These are phyloP conservation scores for Angophora floribunda DNA, from an alignment of 345 rosid species.

Conservation along the genomic window DNA sequence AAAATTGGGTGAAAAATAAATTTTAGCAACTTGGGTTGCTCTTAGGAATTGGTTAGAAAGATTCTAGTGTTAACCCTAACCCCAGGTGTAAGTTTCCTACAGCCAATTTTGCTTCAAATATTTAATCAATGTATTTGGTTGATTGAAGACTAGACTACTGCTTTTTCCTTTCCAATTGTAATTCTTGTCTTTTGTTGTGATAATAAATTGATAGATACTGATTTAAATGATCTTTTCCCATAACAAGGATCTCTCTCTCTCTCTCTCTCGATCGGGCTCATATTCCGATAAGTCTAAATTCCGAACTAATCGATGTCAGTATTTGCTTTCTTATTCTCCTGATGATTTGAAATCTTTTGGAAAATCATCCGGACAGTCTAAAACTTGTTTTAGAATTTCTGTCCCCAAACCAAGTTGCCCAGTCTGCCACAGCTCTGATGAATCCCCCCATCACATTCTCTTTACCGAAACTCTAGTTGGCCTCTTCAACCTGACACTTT, in stretches of 20 bases:
- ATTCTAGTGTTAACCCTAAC: neutral
- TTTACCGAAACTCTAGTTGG: neutral
- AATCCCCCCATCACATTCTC: neutral
- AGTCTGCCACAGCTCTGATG: neutral
- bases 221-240: too few species aligned
- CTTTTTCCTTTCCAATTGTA: neutral
- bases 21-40: constrained; percentile 21
- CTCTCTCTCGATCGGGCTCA: neutral
- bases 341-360: neutral
- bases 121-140: neutral
- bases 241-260: neutral
- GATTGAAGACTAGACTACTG: neutral
- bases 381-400: neutral
- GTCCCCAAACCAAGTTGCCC: neutral
- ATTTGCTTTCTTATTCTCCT: too few species aligned
- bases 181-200: neutral
- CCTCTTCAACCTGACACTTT: neutral
- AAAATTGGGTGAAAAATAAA: neutral
- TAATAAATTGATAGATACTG: neutral
- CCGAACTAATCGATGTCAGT: neutral
- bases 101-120: neutral
- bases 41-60: neutral
- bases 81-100: constrained; percentile 1
- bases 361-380: neutral
- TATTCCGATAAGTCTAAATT: neutral